Evolutionary conservation across 257 asterid genomes (phyloP), one percentile per base, ranked within the genome.

Genomic region (Gentiana straminea): DNA sequence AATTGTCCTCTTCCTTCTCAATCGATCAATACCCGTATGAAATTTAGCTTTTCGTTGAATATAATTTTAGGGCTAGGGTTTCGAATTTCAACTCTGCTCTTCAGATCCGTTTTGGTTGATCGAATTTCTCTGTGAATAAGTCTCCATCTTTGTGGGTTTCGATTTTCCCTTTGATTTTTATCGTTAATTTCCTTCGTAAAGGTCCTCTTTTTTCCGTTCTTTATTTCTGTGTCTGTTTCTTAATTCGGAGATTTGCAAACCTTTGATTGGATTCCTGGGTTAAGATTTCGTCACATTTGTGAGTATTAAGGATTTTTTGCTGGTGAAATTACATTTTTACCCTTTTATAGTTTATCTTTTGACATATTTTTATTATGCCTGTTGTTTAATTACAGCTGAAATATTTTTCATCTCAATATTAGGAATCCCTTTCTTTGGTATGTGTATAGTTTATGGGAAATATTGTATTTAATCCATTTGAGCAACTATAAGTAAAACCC

Each of bases 61-160:
- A 37, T 54, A 55, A 48, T 39, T 67, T 59, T 67, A 61, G 72
- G 72, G 63, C 55, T 67, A 61, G 72, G 72, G 63, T 61, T 67
- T 55, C 67, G 11, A 38, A 33, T 55, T 55, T 57, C 15, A 49
- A 46, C 11, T 13, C 11, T 33, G 11, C 35, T 8, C 59, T 2
- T 55, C 63, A 10, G 72, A 60, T 67, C 9, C 54, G 38, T 13
- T 61, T 51, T 34, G 32, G 49, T 49, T 55, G 36, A 6, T 55
- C 32, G 4, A n/a, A 35, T 60, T 52, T 52, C 4, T n/a, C 13
- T 67, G 57, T 60, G 45, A 55, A 67, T 49, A 36, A 3, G 51
- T 15, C 35, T 11, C 33, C 6, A 24, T 60, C 34, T 54, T 33
- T 24, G 12, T 32, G 35, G 61, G 46, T 3, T 49, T 52, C 3